These are phyloP conservation scores for Saccharomyces hybrid DNA, from an alignment of 1,139 yeast species.

Conservation along the genomic window DNA sequence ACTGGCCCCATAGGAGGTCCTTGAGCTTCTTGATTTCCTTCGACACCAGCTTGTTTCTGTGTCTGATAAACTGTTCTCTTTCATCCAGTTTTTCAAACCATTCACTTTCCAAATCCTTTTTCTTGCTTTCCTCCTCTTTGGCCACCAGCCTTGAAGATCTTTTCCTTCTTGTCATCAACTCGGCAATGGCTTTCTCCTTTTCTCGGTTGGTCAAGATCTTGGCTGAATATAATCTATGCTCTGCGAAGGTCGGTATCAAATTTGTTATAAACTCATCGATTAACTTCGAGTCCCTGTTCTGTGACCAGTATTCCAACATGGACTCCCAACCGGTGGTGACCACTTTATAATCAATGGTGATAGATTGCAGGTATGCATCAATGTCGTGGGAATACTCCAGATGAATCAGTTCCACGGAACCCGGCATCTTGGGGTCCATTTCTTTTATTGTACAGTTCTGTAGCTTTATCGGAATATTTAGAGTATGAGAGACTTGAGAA, in stretches of 20 bases:
- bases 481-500: background rate
- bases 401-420: slow-evolving; percentile 22
- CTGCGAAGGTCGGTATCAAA: slow-evolving; percentile 16
- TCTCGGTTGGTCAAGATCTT: slow-evolving; percentile 22
- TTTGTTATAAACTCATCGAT: slow-evolving; percentile 16
- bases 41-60: slow-evolving; percentile 19
- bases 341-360: slow-evolving; percentile 18
- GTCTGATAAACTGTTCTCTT: slow-evolving; percentile 25
- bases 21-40: slow-evolving; percentile 23
- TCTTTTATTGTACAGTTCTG: slow-evolving; percentile 25
- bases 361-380: slow-evolving; percentile 22
- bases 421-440: slow-evolving; percentile 13
- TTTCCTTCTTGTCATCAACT: slow-evolving; percentile 27
- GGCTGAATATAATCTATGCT: slow-evolving; percentile 25
- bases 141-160: slow-evolving; percentile 32
- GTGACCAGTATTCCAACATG: slow-evolving; percentile 16
- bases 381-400: slow-evolving; percentile 29
- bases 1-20: slow-evolving; percentile 24
- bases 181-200: slow-evolving; percentile 26
- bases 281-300: slow-evolving; percentile 2
- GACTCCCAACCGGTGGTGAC: slow-evolving; percentile 24
- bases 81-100: slow-evolving; percentile 28
- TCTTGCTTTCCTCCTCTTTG: slow-evolving; percentile 28
- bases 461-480: slow-evolving; percentile 27
- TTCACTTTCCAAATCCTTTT: slow-evolving; percentile 24